Evolutionary conservation across 306 rosid genomes (phyloP).

Genomic region (Alnus glutinosa): DNA sequence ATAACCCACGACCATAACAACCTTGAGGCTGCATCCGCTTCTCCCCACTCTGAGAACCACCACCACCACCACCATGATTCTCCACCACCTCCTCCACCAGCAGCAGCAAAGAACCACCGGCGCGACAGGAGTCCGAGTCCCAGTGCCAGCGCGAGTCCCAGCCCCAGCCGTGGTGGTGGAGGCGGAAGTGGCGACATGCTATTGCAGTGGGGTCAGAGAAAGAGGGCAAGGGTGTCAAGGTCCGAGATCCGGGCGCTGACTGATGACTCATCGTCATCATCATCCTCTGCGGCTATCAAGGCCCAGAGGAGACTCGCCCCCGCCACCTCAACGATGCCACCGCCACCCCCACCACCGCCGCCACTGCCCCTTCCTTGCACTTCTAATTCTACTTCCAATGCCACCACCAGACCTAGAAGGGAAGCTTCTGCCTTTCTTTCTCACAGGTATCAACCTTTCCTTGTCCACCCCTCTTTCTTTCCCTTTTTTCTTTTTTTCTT

Average conservation of each 20-base stretch:
- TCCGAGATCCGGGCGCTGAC: conserved; percentile 42
- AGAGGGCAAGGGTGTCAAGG: conserved; percentile 59
- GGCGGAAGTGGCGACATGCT: conserved; percentile 49
- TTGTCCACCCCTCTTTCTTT: not conserved
- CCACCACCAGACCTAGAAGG: conserved; percentile 44
- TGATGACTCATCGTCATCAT: conserved; percentile 58
- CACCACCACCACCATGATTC: conserved; percentile 15
- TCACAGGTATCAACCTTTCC: conserved; percentile 38
- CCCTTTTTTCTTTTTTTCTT: not conserved
- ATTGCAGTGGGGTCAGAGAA: conserved; percentile 69
- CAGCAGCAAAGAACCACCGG: conserved; percentile 4
- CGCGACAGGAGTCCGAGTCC: conserved; percentile 38
- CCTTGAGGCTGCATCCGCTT: conserved; percentile 19
- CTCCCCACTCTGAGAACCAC: conserved; percentile 24
- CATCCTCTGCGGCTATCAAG: conserved; percentile 33
- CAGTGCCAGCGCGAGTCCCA: conserved; percentile 31
- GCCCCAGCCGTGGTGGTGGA: conserved; percentile 37
- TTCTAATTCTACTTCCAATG: conserved; percentile 21
- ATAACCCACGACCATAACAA: conserved; percentile 19
- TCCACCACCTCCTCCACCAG: conserved; percentile 24
- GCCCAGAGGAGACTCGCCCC: conserved; percentile 33
- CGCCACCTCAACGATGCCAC: conserved; percentile 27
- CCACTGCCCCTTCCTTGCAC: conserved; percentile 39
- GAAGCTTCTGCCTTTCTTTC: conserved; percentile 39
- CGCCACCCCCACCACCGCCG: conserved; percentile 52